Conservation (phyloP, 2,329 filamentous ascomycete species). For the Lomentospora prolificans region DNA sequence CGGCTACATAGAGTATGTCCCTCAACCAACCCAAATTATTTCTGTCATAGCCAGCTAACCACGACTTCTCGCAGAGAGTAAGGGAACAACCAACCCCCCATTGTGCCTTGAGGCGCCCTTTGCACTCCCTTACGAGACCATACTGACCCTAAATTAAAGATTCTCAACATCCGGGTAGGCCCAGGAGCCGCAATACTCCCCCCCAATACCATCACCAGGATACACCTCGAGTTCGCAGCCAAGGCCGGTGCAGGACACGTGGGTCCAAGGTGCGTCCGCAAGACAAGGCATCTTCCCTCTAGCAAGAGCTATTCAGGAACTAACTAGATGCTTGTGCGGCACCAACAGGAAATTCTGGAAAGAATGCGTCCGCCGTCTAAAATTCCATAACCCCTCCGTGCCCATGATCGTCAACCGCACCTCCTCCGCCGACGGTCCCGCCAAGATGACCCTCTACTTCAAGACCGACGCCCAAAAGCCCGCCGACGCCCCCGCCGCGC, state of each 20-base stretch:
- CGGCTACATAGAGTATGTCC: constrained; percentile 53
- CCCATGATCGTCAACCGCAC: constrained; percentile 74
- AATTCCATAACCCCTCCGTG: constrained; percentile 85
- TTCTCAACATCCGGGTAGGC: constrained; percentile 67
- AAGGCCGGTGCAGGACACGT: constrained; percentile 57
- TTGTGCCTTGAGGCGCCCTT: constrained; percentile 13
- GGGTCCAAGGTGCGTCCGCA: constrained; percentile 53
- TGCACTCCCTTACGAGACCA: constrained; percentile 8
- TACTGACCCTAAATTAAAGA: constrained; percentile 30
- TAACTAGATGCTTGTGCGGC: too few relatives aligned
- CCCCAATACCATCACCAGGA: constrained; percentile 62
- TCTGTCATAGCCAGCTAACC: constrained; percentile 9
- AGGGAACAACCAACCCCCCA: too few relatives aligned
- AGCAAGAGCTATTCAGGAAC: constrained; percentile 16
- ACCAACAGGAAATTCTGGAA: constrained; percentile 95
- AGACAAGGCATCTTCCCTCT: constrained; percentile 11
- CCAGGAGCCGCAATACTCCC: constrained; percentile 75
- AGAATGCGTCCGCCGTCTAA: constrained; percentile 70
- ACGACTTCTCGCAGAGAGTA: constrained; percentile 31
- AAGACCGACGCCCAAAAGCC: constrained; percentile 24
- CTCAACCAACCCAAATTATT: neutral
- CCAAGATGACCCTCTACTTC: constrained; percentile 58
- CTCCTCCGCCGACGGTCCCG: constrained; percentile 40
- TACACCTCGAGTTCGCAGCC: constrained; percentile 63
- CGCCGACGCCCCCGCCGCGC: constrained; percentile 18